Conservation (phyloP, 2,329 filamentous ascomycete genomes). For the Aurifilum marmelostoma region DNA sequence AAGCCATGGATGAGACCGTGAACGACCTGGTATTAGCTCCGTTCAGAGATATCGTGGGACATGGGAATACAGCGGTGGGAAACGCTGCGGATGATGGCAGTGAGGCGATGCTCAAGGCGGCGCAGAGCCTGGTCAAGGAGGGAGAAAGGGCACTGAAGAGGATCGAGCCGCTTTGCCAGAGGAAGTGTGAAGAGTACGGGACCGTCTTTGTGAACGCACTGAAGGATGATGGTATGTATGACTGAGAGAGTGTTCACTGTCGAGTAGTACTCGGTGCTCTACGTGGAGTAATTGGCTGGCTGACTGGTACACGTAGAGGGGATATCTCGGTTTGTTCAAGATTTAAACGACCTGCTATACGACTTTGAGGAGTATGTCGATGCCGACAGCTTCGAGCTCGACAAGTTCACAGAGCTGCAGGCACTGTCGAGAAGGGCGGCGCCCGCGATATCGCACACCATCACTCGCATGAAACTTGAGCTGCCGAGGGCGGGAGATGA, state of each 20-base stretch:
- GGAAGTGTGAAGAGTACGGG: constrained; percentile 53
- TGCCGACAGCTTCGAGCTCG: constrained; percentile 52
- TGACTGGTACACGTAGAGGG: constrained; percentile 43
- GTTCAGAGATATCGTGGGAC: constrained; percentile 23
- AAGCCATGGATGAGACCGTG: constrained; percentile 15
- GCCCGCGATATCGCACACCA: constrained; percentile 52
- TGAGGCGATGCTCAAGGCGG: constrained; percentile 54
- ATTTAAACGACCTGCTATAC: constrained; percentile 56
- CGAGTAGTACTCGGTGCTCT: constrained; percentile 3
- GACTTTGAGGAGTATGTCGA: constrained; percentile 61
- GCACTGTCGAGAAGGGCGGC: constrained; percentile 52
- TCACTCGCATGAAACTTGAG: constrained; percentile 58
- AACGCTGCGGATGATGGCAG: constrained; percentile 39
- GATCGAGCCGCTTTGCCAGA: constrained; percentile 55
- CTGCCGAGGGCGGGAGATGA: constrained; percentile 29
- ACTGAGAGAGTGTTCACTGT: constrained; percentile 5
- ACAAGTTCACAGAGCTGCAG: constrained; percentile 53
- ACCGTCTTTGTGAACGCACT: constrained; percentile 54
- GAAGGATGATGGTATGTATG: constrained; percentile 58
- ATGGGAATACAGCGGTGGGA: constrained; percentile 37
- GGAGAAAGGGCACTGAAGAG: constrained; percentile 46
- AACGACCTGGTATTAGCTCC: constrained; percentile 23
- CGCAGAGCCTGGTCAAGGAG: constrained; percentile 42
- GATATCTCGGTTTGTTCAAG: constrained; percentile 51
- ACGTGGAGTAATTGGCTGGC: neutral